Evolutionary conservation across 1,284 basidiomycete genomes (phyloP), one percentile per base, ranked within the genome.

Genomic region (Cryptococcus sp.): DNA sequence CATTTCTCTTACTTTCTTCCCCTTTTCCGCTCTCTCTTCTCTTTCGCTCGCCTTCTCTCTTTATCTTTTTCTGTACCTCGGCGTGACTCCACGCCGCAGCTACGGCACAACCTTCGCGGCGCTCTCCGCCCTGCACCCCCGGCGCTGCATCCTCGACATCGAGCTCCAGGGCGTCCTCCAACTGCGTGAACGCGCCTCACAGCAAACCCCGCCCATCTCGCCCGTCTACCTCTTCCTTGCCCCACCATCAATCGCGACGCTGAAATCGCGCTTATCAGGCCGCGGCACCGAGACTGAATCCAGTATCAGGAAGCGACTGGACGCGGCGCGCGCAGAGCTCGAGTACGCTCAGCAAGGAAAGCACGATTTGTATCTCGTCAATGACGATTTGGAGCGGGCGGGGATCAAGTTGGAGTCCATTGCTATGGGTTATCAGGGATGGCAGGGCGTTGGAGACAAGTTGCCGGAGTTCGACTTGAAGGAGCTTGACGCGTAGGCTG

Each of bases 161-260:
- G 95, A 99, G 74, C 88, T 92, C 15, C 93, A 96, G 90, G 93
- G 93, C 55, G 91, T 97, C 58, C 87, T 87, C 64, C 88, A 93
- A 78, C 88, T 98, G 72, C 93, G 93, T 76, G 78, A 82, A 35
- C 81, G 83, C 86, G 76, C 75, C 25, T 70, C 71, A 0, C 77
- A 84, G 54, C 81, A 74, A 57, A 89, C 68, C 64, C 76, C 82
- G 0, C 79, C 85, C 53, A 81, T 99, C 46, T 84, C 90, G 69
- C 91, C 94, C 7, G 84, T 97, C 62, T 97, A 88, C 80, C 85
- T 97, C 67, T 99, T 99, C 80, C 86, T 99, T 71, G 88, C 91
- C 0, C 95, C 95, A 0, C 96, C 95, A 0, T 85, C 86, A 10
- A 81, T 96, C 71, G 46, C 82, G 8, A 81, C 80, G 15, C 85